Evolutionary conservation across 2,329 filamentous ascomycete species (phyloP).

Genomic region (Aspergillaceae sp.): DNA sequence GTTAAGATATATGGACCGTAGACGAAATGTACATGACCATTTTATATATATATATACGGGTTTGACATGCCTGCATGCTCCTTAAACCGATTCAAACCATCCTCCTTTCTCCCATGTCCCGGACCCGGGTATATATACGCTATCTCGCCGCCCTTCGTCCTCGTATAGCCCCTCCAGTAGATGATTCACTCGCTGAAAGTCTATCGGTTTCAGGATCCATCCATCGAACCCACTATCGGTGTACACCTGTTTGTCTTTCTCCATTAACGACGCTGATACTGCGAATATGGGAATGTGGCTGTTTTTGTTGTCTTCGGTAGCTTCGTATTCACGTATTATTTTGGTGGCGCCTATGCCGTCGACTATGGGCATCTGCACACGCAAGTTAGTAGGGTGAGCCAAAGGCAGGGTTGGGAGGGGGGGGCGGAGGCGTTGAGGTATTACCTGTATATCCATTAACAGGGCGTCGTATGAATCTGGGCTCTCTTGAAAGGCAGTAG

Average conservation of each 20-base stretch:
- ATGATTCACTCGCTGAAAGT: conserved; percentile 64
- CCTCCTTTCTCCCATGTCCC: conserved; percentile 80
- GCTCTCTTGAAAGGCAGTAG: conserved; percentile 57
- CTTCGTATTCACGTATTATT: conserved; percentile 69
- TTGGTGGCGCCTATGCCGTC: conserved; percentile 75
- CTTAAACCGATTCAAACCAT: conserved; percentile 53
- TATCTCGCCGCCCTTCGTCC: conserved; percentile 43
- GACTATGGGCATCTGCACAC: conserved; percentile 77
- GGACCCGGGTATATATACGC: conserved; percentile 50
- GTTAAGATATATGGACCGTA: too few relatives aligned
- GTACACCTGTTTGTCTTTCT: conserved; percentile 54
- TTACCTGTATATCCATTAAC: conserved; percentile 81
- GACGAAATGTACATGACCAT: too few relatives aligned
- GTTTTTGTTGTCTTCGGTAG: conserved; percentile 27
- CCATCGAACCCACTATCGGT: conserved; percentile 74
- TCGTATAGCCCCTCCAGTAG: conserved; percentile 63
- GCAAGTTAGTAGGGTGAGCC: conserved; percentile 33
- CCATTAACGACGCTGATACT: conserved; percentile 51
- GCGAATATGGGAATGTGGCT: conserved; percentile 69
- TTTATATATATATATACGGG: too few relatives aligned
- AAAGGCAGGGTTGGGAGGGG: too few relatives aligned
- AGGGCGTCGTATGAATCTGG: conserved; percentile 63
- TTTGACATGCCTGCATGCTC: too few relatives aligned
- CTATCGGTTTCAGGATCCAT: conserved; percentile 85
- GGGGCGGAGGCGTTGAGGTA: too few relatives aligned